Base-by-base conservation (phyloP, 352 stramenopile genomes). In the Phytophthora citrophthora region DNA sequence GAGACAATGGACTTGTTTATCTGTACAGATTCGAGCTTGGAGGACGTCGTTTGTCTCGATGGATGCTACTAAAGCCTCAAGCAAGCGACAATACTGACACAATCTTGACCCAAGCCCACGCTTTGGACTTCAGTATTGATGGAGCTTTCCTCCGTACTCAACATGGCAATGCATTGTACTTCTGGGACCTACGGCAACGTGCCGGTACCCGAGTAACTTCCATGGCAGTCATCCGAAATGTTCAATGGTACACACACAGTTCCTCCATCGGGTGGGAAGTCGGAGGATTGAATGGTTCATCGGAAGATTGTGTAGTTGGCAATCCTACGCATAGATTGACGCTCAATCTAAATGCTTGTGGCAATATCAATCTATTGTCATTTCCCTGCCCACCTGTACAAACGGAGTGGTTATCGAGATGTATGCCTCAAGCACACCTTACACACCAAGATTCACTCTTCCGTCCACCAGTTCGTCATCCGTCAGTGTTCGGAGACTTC, bases 101-200 rank as follows among this genome's bases (percentile, higher is more conserved):
- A 3, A 54, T 43, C 36, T 20, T 46, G 1, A 31, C n/a, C 3
- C 41, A 70, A 4, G 8, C 76, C 1, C 47, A 54, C 10, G 80
- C 81, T 4, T 48, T 94, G 1, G 86, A 94, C 46, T 94, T 93
- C 46, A 93, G 77, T 16, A 40, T 77, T 16, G 84, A 93, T 27
- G 77, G 81, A 0, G 57, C 43, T 11, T 87, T 86, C 39, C 68
- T 94, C 4, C 80, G 86, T 63, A 86, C 56, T 4, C 76, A 90
- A 36, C 79, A 91, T 23, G 67, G 73, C 1, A 38, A 26, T 1
- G 48, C 56, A 0, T 55, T 88, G 1, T 63, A 72, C 9, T 90
- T 92, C 34, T 94, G 86, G 84, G 77, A 91, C 20, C 69, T 94
- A 1, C 70, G 61, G 0, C 62, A 77, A 20, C 76, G 71, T 9